Evolutionary conservation across 2,329 filamentous ascomycete species (phyloP).

Genomic region (Epichloe scottii): DNA sequence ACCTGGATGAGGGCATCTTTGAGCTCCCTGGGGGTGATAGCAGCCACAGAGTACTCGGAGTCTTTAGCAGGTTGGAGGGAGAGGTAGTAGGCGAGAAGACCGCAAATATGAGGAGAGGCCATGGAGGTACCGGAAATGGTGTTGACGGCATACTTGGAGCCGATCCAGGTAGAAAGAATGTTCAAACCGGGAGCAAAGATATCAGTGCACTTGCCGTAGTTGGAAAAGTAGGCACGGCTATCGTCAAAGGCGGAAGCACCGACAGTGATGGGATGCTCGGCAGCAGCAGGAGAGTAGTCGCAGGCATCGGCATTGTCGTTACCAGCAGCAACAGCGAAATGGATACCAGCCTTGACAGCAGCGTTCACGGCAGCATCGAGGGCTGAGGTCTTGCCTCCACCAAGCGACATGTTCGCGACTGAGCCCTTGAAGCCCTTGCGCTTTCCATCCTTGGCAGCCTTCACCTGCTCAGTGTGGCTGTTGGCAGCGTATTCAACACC

Average conservation of each 20-base stretch:
- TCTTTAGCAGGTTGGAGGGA: slow-evolving; percentile 85
- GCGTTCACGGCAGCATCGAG: slow-evolving; percentile 90
- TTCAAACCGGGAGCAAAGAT: slow-evolving; percentile 96
- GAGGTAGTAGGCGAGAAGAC: slow-evolving; percentile 94
- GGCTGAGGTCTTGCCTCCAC: slow-evolving; percentile 88
- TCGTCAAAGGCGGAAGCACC: slow-evolving; percentile 89
- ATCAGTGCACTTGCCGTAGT: slow-evolving; percentile 98
- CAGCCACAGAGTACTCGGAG: slow-evolving; percentile 81
- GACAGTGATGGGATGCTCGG: slow-evolving; percentile 84
- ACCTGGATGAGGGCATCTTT: slow-evolving; percentile 80
- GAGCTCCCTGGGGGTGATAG: slow-evolving; percentile 85
- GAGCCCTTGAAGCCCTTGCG: slow-evolving; percentile 98
- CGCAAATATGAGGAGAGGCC: slow-evolving; percentile 93
- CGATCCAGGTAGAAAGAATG: slow-evolving; percentile 97
- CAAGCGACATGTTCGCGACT: slow-evolving; percentile 97
- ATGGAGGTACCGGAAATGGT: slow-evolving; percentile 99
- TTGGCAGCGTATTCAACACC: slow-evolving; percentile 91
- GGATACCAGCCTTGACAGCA: slow-evolving; percentile 78
- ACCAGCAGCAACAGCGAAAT: slow-evolving; percentile 96
- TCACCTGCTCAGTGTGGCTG: slow-evolving; percentile 62
- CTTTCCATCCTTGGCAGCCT: slow-evolving; percentile 73
- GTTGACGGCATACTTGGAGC: slow-evolving; percentile 91
- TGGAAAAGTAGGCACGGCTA: slow-evolving; percentile 99
- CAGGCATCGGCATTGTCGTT: slow-evolving; percentile 99
- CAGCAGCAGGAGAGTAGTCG: slow-evolving; percentile 96